A percentile compares a stretch with the other conserved stretches of the same genome.
Evolutionary conservation across 1,284 basidiomycete genomes (phyloP).

Genomic region (Heterobasidion occidentale): DNA sequence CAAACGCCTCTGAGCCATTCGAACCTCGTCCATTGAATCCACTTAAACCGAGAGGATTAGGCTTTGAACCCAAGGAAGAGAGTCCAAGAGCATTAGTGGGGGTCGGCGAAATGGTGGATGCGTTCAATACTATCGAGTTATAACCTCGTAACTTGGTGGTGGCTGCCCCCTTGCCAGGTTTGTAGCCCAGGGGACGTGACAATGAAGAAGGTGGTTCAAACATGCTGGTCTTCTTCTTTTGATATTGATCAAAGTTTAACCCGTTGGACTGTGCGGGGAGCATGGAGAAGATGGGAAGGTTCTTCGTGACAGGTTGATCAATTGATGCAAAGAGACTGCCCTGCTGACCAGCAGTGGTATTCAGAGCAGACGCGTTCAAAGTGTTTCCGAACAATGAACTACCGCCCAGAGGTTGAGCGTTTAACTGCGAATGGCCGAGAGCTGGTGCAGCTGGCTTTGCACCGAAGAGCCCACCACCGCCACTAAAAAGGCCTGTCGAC

Average conservation of each 20-base stretch:
- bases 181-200: conserved; percentile 51
- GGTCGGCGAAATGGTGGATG: conserved; percentile 15
- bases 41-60: conserved; percentile 42
- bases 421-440: conserved; percentile 27
- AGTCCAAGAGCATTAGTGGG: conserved; percentile 27
- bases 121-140: conserved; percentile 27
- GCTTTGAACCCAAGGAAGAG: conserved; percentile 44
- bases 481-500: conserved; percentile 23
- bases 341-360: conserved; percentile 37
- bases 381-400: conserved; percentile 39
- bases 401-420: conserved; percentile 29
- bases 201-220: conserved; percentile 66
- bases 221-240: conserved; percentile 67
- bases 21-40: conserved; percentile 32
- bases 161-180: conserved; percentile 32
- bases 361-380: conserved; percentile 27
- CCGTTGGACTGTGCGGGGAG: conserved; percentile 62
- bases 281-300: conserved; percentile 70
- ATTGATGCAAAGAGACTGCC: conserved; percentile 76
- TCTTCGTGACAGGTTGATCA: conserved; percentile 84
- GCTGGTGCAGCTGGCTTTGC: conserved; percentile 27
- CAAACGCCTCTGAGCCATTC: conserved; percentile 42
- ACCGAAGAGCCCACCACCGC: conserved; percentile 32
- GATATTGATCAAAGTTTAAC: conserved; percentile 47
- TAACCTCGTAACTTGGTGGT: conserved; percentile 68